phyloP scores from a whole-genome alignment of 2,329 filamentous ascomycete species.

The Knoxdaviesia capensis region DNA sequence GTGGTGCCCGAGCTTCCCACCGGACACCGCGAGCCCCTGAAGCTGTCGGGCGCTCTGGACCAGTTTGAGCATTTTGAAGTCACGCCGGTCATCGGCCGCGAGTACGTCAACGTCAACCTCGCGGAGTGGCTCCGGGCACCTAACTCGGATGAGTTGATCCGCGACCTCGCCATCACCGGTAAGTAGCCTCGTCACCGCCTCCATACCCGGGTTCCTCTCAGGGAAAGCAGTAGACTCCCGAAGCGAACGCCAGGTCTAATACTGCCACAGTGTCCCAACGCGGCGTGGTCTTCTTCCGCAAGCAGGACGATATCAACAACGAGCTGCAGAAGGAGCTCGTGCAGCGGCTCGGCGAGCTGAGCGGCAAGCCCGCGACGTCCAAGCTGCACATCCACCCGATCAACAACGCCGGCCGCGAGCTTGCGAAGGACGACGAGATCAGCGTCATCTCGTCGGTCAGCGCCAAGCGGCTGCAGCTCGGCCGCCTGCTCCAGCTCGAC shows the following conservation, averaged over 20 bases:
- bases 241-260: background rate
- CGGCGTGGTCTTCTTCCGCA: constrained; percentile 51
- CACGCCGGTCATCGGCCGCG: constrained; percentile 41
- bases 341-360: constrained; percentile 35
- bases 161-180: constrained; percentile 50
- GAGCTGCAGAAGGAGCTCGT: constrained; percentile 46
- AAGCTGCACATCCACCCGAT: constrained; percentile 41
- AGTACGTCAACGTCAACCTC: constrained; percentile 37
- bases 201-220: too few relatives aligned
- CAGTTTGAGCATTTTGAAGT: constrained; percentile 33
- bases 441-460: constrained; percentile 41
- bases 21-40: constrained; percentile 16
- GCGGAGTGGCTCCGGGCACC: constrained; percentile 38
- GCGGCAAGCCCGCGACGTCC: constrained; percentile 33
- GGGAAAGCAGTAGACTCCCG: too few relatives aligned
- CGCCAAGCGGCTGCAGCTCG: constrained; percentile 27
- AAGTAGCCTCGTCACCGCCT: constrained; percentile 6
- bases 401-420: constrained; percentile 28
- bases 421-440: constrained; percentile 35
- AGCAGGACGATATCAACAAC: constrained; percentile 38
- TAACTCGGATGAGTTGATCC: constrained; percentile 41
- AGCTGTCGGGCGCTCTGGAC: constrained; percentile 28
- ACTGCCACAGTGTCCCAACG: constrained; percentile 36
- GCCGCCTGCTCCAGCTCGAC: constrained; percentile 12
- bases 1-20: background rate